phyloP scores from a whole-genome alignment of 768 basidiomycete genomes.

The Leccinum fibrillosum region DNA sequence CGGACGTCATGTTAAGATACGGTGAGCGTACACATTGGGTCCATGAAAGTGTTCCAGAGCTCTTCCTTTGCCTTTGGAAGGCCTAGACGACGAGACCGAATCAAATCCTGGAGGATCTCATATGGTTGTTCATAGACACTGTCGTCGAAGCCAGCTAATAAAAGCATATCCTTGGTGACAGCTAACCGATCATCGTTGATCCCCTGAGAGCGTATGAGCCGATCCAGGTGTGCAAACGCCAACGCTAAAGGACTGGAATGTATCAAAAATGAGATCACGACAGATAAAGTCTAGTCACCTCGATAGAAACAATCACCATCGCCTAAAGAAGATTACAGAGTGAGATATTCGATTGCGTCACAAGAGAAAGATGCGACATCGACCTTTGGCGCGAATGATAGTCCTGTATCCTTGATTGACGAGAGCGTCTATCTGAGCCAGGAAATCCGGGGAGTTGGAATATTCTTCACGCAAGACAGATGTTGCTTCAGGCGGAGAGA shows the following conservation, averaged over 20 bases:
- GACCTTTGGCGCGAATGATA: conserved; percentile 71
- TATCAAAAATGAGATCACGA: conserved; percentile 11
- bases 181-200: conserved; percentile 44
- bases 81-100: conserved; percentile 39
- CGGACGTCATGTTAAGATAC: not conserved
- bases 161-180: conserved; percentile 51
- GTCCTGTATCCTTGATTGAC: conserved; percentile 56
- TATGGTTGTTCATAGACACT: conserved; percentile 77
- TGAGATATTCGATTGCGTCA: conserved; percentile 1
- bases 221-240: conserved; percentile 76
- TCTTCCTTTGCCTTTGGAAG: conserved; percentile 34
- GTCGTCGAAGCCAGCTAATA: conserved; percentile 57
- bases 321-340: conserved; percentile 38
- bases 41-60: conserved; percentile 44
- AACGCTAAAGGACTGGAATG: conserved; percentile 51
- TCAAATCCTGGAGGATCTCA: conserved; percentile 53
- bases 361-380: conserved; percentile 22
- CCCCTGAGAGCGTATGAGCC: conserved; percentile 53
- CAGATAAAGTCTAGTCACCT: conserved; percentile 44
- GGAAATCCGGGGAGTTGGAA: conserved; percentile 53
- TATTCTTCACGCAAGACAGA: conserved; percentile 63
- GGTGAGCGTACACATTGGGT: conserved; percentile 41
- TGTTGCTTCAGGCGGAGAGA: conserved; percentile 53
- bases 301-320: conserved; percentile 94
- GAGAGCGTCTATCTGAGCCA: conserved; percentile 76